phyloP scores from a whole-genome alignment of 208 protist species.

The Acanthamoeba castellanii region DNA sequence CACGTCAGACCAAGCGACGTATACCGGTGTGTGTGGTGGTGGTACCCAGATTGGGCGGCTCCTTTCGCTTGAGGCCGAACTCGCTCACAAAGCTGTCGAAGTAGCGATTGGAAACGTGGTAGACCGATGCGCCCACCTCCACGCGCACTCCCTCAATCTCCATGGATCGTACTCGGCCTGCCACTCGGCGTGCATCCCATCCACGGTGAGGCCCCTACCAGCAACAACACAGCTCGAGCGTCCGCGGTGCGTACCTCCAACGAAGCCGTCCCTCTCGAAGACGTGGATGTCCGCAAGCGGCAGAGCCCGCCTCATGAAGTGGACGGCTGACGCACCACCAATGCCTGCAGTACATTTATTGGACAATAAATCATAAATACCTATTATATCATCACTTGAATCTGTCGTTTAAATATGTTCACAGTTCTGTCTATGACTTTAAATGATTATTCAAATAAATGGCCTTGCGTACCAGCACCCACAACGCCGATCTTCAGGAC shows the following conservation, averaged over 20 bases:
- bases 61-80: slow-evolving; percentile 10
- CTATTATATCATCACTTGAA: not conserved
- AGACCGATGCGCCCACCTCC: slow-evolving; percentile 39
- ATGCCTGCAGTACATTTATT: not conserved
- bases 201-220: not conserved
- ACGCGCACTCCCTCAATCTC: slow-evolving; percentile 25
- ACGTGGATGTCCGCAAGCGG: slow-evolving; percentile 26
- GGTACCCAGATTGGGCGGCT: slow-evolving; percentile 20
- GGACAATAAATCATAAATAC: not conserved
- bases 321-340: not conserved
- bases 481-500: not conserved
- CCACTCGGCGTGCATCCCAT: not conserved
- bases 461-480: not conserved
- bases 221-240: not conserved
- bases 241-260: not conserved
- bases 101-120: slow-evolving; percentile 43
- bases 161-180: not conserved
- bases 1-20: not conserved
- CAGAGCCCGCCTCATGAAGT: not conserved
- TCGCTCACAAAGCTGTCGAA: slow-evolving; percentile 4
- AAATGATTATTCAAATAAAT: too few relatives aligned
- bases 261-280: not conserved
- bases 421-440: not conserved
- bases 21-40: not conserved
- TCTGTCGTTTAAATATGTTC: not conserved